Evolutionary conservation across 2,329 filamentous ascomycete genomes (phyloP).

Genomic region (Fusarium nurragi): DNA sequence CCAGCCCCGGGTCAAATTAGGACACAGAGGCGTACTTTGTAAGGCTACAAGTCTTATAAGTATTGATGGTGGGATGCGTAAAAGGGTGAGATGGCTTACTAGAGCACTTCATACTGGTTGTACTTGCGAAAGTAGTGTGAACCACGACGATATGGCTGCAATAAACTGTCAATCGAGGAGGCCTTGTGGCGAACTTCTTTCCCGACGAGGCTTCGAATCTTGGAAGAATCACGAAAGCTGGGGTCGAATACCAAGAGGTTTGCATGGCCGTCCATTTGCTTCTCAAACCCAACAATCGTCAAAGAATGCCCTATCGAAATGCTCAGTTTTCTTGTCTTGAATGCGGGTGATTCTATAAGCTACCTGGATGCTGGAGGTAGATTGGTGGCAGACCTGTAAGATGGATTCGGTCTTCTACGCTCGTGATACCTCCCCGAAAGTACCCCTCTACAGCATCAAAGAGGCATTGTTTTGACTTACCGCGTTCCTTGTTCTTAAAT

Average conservation of each 20-base stretch:
- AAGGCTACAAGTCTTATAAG: constrained; percentile 25
- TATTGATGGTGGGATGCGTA: neutral
- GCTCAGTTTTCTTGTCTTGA: neutral
- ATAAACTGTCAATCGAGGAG: constrained; percentile 53
- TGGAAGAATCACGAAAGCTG: constrained; percentile 75
- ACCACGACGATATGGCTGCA: constrained; percentile 79
- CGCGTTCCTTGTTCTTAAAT: constrained; percentile 60
- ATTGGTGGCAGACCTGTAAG: constrained; percentile 81
- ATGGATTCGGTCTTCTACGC: constrained; percentile 65
- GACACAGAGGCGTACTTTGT: constrained; percentile 27
- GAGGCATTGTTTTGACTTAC: constrained; percentile 63
- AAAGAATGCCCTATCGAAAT: constrained; percentile 77
- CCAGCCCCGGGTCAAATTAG: neutral
- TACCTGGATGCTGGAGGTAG: constrained; percentile 86
- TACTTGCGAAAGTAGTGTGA: constrained; percentile 74
- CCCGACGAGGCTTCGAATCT: constrained; percentile 68
- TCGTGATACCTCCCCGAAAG: constrained; percentile 65
- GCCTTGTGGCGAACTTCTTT: constrained; percentile 56
- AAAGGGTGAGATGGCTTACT: constrained; percentile 57
- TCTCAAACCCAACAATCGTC: constrained; percentile 88
- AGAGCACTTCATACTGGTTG: constrained; percentile 81
- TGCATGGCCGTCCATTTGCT: constrained; percentile 67
- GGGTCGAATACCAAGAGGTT: constrained; percentile 91
- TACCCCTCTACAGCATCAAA: constrained; percentile 76
- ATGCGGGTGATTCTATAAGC: neutral